Conservation (phyloP, 176 grass and related monocot species). For the Tillandsia fasciculata region DNA sequence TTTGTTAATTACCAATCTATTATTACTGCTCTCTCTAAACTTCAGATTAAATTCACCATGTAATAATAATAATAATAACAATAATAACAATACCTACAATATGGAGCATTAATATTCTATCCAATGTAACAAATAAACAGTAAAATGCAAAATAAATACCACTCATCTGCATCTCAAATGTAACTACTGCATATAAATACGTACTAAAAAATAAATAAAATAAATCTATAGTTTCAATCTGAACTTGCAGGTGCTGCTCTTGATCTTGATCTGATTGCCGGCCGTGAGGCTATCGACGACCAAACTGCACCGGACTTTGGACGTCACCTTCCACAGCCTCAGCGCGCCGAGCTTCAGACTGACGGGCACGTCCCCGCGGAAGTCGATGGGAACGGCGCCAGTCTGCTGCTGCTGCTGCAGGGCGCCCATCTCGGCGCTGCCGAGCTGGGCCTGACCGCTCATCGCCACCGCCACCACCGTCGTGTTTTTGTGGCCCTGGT, state of each 20-base stretch:
- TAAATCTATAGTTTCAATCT: conserved; percentile 44
- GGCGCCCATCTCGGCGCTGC: conserved; percentile 23
- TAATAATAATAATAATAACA: too few species aligned
- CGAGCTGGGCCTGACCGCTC: conserved; percentile 47
- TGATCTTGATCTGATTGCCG: conserved; percentile 68
- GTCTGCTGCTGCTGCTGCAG: conserved; percentile 43
- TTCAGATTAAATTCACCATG: too few species aligned
- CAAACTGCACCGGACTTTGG: conserved; percentile 54
- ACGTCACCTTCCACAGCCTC: conserved; percentile 57
- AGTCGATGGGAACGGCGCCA: conserved; percentile 50
- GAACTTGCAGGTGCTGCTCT: conserved; percentile 89
- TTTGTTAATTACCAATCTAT: too few species aligned
- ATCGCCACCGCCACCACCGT: conserved; percentile 47
- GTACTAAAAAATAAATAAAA: conserved; percentile 12
- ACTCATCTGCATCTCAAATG: background rate
- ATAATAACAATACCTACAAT: too few species aligned
- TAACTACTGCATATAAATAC: background rate
- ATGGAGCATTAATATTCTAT: too few species aligned
- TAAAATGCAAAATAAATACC: too few species aligned
- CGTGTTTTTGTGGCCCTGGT: conserved; percentile 75
- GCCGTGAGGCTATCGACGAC: conserved; percentile 68
- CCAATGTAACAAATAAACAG: background rate
- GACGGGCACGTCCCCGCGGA: conserved; percentile 66
- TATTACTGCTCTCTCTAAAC: too few species aligned
- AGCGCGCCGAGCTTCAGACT: conserved; percentile 41